Conservation (phyloP, 2,329 filamentous ascomycete species). For the Alternaria dauci region DNA sequence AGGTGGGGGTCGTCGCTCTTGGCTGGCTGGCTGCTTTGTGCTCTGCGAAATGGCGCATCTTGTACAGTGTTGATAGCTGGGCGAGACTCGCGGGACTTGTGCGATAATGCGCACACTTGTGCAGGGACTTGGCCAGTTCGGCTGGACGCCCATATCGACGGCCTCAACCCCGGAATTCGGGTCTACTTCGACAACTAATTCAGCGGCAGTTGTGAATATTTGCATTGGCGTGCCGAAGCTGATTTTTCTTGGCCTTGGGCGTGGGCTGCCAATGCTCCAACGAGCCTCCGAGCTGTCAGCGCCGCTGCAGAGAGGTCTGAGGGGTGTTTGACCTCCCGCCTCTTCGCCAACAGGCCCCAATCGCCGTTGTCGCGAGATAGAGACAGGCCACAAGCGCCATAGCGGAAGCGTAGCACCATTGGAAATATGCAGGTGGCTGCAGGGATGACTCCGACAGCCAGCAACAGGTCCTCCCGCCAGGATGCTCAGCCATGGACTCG, state of each 20-base stretch:
- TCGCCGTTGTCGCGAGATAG: conserved; percentile 11
- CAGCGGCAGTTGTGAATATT: neutral
- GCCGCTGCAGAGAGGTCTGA: conserved; percentile 11
- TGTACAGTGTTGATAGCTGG: neutral
- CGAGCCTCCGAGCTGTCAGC: conserved; percentile 14
- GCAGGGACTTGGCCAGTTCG: neutral
- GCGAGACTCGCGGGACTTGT: conserved; percentile 3
- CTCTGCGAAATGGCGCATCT: conserved; percentile 9
- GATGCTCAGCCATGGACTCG: neutral
- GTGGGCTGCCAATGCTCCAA: conserved; percentile 9
- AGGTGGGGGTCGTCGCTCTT: neutral
- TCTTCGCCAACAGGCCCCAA: conserved; percentile 15
- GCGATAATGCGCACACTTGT: conserved; percentile 8
- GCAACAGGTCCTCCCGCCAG: conserved; percentile 3
- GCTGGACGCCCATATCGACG: neutral
- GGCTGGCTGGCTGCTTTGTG: neutral
- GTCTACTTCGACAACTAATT: neutral
- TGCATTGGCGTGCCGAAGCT: conserved; percentile 12
- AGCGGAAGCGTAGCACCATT: conserved; percentile 15
- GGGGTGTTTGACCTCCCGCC: conserved; percentile 12
- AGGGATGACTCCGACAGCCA: conserved; percentile 10
- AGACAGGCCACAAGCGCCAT: conserved; percentile 20
- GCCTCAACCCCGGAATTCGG: conserved; percentile 14
- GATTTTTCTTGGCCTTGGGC: conserved; percentile 1
- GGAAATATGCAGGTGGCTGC: conserved; percentile 22